Evolutionary conservation across 177 flowering plant genomes (phyloP).

Genomic region (Vitis hybrid): DNA sequence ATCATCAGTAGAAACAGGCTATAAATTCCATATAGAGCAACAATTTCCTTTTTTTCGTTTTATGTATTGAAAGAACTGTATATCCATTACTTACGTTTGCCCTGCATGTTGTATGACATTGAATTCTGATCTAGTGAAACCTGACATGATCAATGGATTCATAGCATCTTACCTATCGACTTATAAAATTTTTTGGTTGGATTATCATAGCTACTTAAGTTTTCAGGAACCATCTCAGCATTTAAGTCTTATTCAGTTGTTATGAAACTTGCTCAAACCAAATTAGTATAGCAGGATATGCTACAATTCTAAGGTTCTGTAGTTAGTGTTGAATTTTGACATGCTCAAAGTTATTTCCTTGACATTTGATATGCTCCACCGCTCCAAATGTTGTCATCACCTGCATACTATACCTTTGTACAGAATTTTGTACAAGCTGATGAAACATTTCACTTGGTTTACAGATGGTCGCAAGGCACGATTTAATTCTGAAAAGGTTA

Average conservation of each 20-base stretch:
- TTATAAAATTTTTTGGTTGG: background rate
- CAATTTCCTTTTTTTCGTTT: background rate
- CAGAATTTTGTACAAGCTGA: too few relatives aligned
- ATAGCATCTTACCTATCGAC: too few relatives aligned
- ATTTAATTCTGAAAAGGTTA: conserved; percentile 71
- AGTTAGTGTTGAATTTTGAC: too few relatives aligned
- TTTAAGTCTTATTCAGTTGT: background rate
- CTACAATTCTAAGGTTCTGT: too few relatives aligned
- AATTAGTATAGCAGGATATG: too few relatives aligned
- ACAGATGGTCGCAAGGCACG: conserved; percentile 67
- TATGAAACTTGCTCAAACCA: background rate
- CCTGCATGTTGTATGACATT: background rate
- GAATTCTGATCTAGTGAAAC: background rate
- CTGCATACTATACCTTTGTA: too few relatives aligned
- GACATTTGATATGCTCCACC: too few relatives aligned
- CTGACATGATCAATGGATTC: too few relatives aligned
- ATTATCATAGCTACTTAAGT: background rate
- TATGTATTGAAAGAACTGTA: background rate
- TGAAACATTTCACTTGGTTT: conserved; percentile 7
- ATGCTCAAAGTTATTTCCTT: too few relatives aligned
- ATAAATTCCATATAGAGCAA: background rate
- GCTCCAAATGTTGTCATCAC: too few relatives aligned
- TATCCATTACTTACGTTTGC: background rate
- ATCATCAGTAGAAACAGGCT: background rate
- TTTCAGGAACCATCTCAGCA: background rate